Percentiles rank a stretch among this genome's conserved stretches.
Evolutionary conservation across 768 basidiomycete species (phyloP).

Genomic region (Xerocomus brunneocitrinus): DNA sequence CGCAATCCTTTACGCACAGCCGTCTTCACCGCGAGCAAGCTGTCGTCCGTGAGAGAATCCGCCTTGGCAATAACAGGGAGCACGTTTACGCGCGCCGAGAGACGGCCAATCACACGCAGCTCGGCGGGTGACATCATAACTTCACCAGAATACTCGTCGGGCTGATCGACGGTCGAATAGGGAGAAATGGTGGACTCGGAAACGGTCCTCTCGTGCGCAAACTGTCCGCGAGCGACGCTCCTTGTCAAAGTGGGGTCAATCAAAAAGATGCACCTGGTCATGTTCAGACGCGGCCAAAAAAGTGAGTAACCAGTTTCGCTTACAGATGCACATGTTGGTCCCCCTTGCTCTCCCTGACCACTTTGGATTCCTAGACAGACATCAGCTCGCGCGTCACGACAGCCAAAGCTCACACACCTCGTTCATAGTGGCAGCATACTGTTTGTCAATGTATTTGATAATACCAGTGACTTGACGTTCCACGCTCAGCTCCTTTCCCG

Average conservation of each 20-base stretch:
- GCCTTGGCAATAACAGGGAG: slow-evolving; percentile 77
- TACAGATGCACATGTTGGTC: slow-evolving; percentile 89
- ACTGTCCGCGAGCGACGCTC: slow-evolving; percentile 42
- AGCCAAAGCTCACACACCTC: slow-evolving; percentile 45
- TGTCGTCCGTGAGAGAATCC: slow-evolving; percentile 81
- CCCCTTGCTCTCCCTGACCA: slow-evolving; percentile 79
- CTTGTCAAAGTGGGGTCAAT: slow-evolving; percentile 71
- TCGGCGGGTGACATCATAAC: slow-evolving; percentile 74
- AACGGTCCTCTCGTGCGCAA: slow-evolving; percentile 42
- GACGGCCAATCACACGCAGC: slow-evolving; percentile 71
- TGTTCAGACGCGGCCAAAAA: slow-evolving; percentile 10
- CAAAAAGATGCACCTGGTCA: slow-evolving; percentile 73
- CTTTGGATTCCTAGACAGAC: slow-evolving; percentile 71
- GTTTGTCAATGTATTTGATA: slow-evolving; percentile 74
- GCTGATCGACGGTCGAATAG: slow-evolving; percentile 45
- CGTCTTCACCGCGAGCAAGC: slow-evolving; percentile 62
- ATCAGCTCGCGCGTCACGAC: neutral
- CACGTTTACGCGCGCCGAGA: slow-evolving; percentile 71
- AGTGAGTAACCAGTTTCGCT: slow-evolving; percentile 25
- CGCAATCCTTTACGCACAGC: slow-evolving; percentile 66
- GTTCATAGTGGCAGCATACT: slow-evolving; percentile 82
- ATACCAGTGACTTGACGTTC: slow-evolving; percentile 73
- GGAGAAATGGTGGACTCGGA: slow-evolving; percentile 63
- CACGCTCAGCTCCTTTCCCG: slow-evolving; percentile 69
- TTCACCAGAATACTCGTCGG: slow-evolving; percentile 44